These are phyloP conservation scores for Streptanthus diversifolius DNA, from an alignment of 345 rosid genomes.

Conservation along the genomic window DNA sequence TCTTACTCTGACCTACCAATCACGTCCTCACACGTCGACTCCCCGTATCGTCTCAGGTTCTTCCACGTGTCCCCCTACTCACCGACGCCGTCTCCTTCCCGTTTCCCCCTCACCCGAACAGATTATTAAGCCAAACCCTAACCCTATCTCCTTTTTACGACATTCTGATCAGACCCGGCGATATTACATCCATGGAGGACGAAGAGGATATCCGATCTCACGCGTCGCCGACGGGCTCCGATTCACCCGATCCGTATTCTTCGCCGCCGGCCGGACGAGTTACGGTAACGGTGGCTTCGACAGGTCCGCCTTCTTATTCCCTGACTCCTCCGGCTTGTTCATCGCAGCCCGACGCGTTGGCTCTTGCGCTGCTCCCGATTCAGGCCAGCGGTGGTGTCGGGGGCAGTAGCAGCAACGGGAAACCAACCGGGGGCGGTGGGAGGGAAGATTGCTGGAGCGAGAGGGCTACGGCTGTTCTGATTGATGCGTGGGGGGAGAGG, in stretches of 20 bases:
- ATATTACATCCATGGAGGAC: conserved; percentile 45
- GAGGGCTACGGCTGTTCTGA: conserved; percentile 69
- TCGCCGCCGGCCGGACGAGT: conserved; percentile 46
- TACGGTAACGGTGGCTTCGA: conserved; percentile 43
- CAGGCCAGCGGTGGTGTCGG: conserved; percentile 35
- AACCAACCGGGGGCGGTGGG: conserved; percentile 48
- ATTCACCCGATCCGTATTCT: conserved; percentile 34
- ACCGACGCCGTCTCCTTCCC: conserved; percentile 59
- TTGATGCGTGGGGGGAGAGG: conserved; percentile 93
- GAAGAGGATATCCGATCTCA: conserved; percentile 57
- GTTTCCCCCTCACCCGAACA: conserved; percentile 29
- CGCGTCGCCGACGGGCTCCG: conserved; percentile 32
- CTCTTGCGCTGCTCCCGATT: conserved; percentile 41
- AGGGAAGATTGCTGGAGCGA: conserved; percentile 99
- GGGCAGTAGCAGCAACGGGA: conserved; percentile 29
- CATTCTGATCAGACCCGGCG: conserved; percentile 27
- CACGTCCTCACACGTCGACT: conserved; percentile 32
- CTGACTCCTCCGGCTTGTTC: conserved; percentile 28
- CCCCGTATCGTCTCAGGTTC: conserved; percentile 3
- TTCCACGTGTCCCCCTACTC: conserved; percentile 53
- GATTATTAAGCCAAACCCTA: conserved; percentile 30
- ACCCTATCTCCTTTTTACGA: conserved; percentile 16
- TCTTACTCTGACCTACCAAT: conserved; percentile 36
- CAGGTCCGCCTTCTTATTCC: conserved; percentile 37
- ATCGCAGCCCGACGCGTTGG: conserved; percentile 30